Evolutionary conservation across 2,329 filamentous ascomycete genomes (phyloP).

Genomic region (Nemania sp.): DNA sequence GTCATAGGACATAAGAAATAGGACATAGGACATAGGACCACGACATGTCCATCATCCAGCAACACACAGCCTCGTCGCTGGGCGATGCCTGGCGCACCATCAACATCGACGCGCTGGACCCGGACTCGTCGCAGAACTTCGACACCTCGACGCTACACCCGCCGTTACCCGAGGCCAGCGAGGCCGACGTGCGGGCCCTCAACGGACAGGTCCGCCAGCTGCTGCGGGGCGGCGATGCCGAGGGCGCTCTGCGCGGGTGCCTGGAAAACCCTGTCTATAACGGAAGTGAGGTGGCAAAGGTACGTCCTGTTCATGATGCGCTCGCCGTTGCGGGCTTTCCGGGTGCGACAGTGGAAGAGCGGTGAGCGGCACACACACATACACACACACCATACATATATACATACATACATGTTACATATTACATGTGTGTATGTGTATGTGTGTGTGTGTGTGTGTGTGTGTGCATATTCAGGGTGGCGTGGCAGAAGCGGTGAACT

Average conservation of each 20-base stretch:
- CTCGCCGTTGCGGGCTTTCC: conserved; percentile 22
- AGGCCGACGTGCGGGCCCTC: conserved; percentile 81
- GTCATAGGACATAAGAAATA: no score
- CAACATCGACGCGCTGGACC: conserved; percentile 91
- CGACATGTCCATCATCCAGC: conserved; percentile 76
- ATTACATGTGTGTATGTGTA: conserved; percentile 4
- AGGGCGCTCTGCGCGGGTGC: conserved; percentile 86
- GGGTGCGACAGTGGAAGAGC: conserved; percentile 26
- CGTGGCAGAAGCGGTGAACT: conserved; percentile 32
- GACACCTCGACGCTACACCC: conserved; percentile 86
- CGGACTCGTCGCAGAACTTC: conserved; percentile 92
- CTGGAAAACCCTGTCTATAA: conserved; percentile 87
- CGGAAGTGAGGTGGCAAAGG: conserved; percentile 69
- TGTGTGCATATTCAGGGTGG: conserved; percentile 12
- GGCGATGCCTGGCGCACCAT: conserved; percentile 84
- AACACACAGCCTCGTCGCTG: conserved; percentile 70
- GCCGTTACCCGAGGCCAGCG: conserved; percentile 77
- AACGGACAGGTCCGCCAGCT: conserved; percentile 88
- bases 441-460: background rate
- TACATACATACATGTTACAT: no score
- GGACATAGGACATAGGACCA: no score
- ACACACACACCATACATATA: no score
- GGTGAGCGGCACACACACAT: conserved; percentile 26
- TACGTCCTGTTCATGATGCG: conserved; percentile 47
- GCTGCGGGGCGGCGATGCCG: conserved; percentile 84